A percentile compares a stretch with the other conserved stretches of the same genome.
phyloP scores from a whole-genome alignment of 306 rosid genomes.

The Sphenostylis stenocarpa region DNA sequence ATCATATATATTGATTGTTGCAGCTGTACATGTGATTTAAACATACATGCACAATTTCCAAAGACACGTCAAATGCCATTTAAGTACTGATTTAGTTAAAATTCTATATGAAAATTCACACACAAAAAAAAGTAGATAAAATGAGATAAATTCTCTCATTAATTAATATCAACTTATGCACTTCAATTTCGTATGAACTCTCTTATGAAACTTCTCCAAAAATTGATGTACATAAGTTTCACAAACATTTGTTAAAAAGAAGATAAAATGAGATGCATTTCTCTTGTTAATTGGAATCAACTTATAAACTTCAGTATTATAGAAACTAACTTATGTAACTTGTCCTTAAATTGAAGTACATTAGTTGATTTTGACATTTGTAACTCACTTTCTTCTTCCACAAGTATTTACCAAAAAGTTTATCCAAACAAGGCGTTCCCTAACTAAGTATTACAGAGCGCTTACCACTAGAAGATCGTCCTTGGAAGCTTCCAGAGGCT shows the following conservation, averaged over 20 bases:
- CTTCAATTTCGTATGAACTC: neutral
- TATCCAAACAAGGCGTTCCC: neutral
- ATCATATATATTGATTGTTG: neutral
- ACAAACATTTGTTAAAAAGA: neutral
- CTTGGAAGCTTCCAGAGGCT: conserved; percentile 86
- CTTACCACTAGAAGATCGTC: conserved; percentile 89
- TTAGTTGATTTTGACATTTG: neutral
- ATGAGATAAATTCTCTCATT: neutral
- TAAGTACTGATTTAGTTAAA: neutral
- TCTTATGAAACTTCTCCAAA: neutral
- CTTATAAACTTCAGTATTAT: neutral
- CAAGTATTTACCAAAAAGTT: neutral
- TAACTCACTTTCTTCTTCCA: neutral
- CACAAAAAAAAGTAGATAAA: neutral
- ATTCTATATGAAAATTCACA: neutral
- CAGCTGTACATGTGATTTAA: neutral
- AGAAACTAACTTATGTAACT: neutral
- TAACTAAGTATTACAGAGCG: neutral
- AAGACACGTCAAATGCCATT: neutral
- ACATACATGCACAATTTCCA: neutral
- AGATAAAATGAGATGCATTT: neutral
- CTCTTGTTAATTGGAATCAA: neutral
- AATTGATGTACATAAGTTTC: neutral
- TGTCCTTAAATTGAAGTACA: neutral
- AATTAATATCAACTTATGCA: neutral